Evolutionary conservation across 768 basidiomycete genomes (phyloP), one percentile per base, ranked within the genome.

Genomic region (Tricholoma saponaceum): DNA sequence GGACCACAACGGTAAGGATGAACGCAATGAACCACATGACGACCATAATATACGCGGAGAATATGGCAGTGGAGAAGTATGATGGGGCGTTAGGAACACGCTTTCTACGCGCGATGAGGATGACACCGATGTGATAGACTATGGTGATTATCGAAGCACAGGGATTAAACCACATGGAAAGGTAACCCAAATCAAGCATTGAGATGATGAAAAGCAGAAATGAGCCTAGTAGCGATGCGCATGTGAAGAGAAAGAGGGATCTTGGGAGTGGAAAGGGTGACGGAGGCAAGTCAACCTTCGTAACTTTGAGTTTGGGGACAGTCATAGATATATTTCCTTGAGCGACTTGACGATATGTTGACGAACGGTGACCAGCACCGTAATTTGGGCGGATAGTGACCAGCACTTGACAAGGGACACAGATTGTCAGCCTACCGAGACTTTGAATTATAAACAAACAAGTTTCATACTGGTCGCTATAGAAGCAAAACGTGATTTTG

Each of bases 81-180:
- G 70, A 69, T 3, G 72, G 72, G 12, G 66, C 56, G 9, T 66
- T 60, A 32, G 60, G 55, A 35, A 60, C 60, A 20, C 70, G 64
- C 47, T 66, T 67, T 39, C 60, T 61, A 14, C 65, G 66, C 5
- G 68, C 62, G 12, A 73, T 57, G 18, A 73, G 49, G 16, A 71
- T 46, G 25, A 70, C 63, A 9, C 65, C 56, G 26, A 63, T 39
- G 47, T 72, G 70, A 55, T 68, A 74, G 8, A 69, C 30, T 46
- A 70, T 57, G 4, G 72, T 73, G 59, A 72, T 68, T 16, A 71
- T 33, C 8, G 69, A 60, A 20, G 64, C 51, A 57, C 67, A 68
- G 14, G 70, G 72, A 35, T 67, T 72, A 37, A 74, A 57, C 59
- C 65, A 72, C 57, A 74, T 64, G 9, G 72, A 74, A 8, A 72